Evolutionary conservation across 768 basidiomycete species (phyloP).

Genomic region (Cantharellus anzutake): DNA sequence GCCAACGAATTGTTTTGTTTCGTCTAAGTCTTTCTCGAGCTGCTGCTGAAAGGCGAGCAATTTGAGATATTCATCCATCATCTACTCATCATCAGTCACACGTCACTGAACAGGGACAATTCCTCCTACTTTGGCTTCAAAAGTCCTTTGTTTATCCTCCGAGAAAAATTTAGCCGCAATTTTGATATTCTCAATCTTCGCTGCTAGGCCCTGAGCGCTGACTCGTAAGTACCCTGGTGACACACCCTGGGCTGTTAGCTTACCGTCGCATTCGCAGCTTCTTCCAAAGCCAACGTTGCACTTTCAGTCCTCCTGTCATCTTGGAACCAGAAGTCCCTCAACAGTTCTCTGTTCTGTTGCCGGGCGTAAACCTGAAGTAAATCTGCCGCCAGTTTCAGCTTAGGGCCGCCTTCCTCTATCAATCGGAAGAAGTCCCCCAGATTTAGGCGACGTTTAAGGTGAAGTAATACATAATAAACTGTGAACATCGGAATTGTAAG

Average conservation of each 20-base stretch:
- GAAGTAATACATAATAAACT: constrained; percentile 90
- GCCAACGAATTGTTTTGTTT: constrained; percentile 65
- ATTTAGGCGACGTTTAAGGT: constrained; percentile 62
- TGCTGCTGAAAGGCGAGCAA: constrained; percentile 70
- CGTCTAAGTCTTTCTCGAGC: constrained; percentile 68
- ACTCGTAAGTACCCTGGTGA: not conserved
- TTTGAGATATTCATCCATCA: constrained; percentile 71
- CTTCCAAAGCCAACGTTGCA: constrained; percentile 73
- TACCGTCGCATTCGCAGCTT: constrained; percentile 51
- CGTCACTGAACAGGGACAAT: not conserved
- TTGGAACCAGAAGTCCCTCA: constrained; percentile 93
- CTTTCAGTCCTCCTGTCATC: constrained; percentile 91
- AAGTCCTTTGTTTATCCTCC: constrained; percentile 79
- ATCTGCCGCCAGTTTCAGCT: constrained; percentile 52
- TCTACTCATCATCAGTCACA: constrained; percentile 27
- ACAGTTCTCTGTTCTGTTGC: constrained; percentile 78
- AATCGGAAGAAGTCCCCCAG: constrained; percentile 88
- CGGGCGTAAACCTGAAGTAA: constrained; percentile 79
- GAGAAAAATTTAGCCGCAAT: constrained; percentile 83
- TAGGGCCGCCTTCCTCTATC: constrained; percentile 74
- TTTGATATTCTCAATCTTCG: constrained; percentile 53
- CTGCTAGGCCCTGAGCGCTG: constrained; percentile 40
- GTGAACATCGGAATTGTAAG: not conserved
- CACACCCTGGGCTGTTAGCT: constrained; percentile 8
- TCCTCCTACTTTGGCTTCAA: constrained; percentile 70